Base-by-base conservation (phyloP, 305 asterid genomes). In the Euphrasia arctica region DNA sequence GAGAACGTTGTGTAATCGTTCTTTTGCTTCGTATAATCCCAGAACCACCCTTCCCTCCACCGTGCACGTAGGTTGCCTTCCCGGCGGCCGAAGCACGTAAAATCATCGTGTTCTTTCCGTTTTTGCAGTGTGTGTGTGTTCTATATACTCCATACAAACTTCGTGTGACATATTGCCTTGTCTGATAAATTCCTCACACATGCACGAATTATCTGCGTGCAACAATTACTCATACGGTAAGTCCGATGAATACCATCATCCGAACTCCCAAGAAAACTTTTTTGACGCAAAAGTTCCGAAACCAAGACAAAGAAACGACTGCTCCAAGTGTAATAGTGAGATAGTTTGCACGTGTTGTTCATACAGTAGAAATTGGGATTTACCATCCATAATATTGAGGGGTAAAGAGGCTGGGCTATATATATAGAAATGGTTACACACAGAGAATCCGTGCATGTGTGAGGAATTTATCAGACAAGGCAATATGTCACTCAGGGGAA, bases 391-490 rank as follows among this genome's bases (percentile, higher is more conserved):
- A 54, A 81, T 80, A 68, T 75, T 75, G 73, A 74, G 88, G 73
- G 80, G 83, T 58, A 85, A 82, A 70, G 87, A 79, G 69, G 83
- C 86, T 36, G 85, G 83, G 56, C 70, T 80, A 10, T 82, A n/a
- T n/a, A n/a, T n/a, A 79, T 73, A 75, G 84, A 77, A 82, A 85
- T 47, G 90, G 91, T 57, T 82, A 82, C 77, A 83, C 91, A 1
- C 95, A 85, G 75, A 80, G 94, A 80, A 87, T 90, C 64, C 94
- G 72, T 67, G 95, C 95, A 11, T 85, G 85, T 58, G 88, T 82
- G 67, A 82, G 83, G 66, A 78, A 80, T 60, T 42, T 71, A 15
- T 70, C 69, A 70, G 78, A 75, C 66, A 74, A 70, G 70, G 78
- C 83, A 61, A 61, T 69, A 57, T 76, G 82, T 66, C 67, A 75